phyloP scores from a whole-genome alignment of 371 early-diverging fungal genomes.

The Paramicrosporidium saccamoebae region DNA sequence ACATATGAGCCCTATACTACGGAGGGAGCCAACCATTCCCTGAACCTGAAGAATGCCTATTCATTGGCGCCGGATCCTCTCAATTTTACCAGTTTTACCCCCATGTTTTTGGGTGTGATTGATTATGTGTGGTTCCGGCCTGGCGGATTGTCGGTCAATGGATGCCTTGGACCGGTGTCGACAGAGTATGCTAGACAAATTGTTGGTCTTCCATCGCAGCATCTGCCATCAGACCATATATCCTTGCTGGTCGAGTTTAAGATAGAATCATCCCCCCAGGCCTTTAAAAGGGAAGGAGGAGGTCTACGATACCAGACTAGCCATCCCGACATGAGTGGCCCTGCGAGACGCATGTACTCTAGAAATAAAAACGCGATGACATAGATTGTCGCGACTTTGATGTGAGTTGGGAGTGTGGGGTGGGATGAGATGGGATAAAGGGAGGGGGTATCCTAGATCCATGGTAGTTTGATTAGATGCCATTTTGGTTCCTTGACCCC shows the following conservation, averaged over 20 bases:
- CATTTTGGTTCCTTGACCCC: too few species aligned
- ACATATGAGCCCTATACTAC: conserved; percentile 55
- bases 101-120: conserved; percentile 60
- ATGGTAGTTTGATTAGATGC: too few species aligned
- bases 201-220: conserved; percentile 82
- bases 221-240: conserved; percentile 66
- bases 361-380: too few species aligned
- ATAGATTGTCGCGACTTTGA: too few species aligned
- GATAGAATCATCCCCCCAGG: too few species aligned
- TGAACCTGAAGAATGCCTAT: conserved; percentile 51
- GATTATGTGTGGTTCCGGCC: conserved; percentile 89
- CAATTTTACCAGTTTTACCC: conserved; percentile 82
- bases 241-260: conserved; percentile 18
- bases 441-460: too few species aligned
- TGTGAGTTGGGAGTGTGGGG: too few species aligned
- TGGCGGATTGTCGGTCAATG: conserved; percentile 30
- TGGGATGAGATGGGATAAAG: too few species aligned
- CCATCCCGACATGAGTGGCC: too few species aligned
- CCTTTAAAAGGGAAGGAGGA: too few species aligned
- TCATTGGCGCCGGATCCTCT: conserved; percentile 25
- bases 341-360: too few species aligned
- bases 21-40: conserved; percentile 38
- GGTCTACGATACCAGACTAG: too few species aligned
- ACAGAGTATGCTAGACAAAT: conserved; percentile 26
- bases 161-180: conserved; percentile 51